Conservation (phyloP, 768 basidiomycete species). For the Rhodotorula taiwanensis region DNA sequence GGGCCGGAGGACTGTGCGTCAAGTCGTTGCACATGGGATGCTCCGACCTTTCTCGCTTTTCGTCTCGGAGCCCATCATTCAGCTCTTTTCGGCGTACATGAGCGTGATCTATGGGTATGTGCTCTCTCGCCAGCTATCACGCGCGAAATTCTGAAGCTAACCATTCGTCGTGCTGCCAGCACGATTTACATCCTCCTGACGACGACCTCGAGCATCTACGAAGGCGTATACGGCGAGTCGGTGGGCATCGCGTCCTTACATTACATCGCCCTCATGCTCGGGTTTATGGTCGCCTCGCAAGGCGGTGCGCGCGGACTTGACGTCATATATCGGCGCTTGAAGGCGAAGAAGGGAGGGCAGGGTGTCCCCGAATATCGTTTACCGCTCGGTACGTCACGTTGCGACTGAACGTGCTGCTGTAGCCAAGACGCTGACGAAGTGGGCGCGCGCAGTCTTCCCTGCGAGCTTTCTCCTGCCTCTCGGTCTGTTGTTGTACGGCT, state of each 20-base stretch:
- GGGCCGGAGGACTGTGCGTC: slow-evolving; percentile 27
- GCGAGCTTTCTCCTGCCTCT: slow-evolving; percentile 53
- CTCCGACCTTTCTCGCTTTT: slow-evolving; percentile 65
- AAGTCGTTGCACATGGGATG: slow-evolving; percentile 54
- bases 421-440: slow-evolving; percentile 9
- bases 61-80: slow-evolving; percentile 13
- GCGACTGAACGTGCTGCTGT: background rate
- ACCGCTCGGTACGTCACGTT: background rate
- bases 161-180: background rate
- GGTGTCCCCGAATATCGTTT: slow-evolving; percentile 54
- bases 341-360: slow-evolving; percentile 53
- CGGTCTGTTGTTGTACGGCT: slow-evolving; percentile 64
- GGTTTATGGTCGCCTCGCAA: slow-evolving; percentile 52
- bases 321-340: slow-evolving; percentile 52
- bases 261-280: slow-evolving; percentile 61
- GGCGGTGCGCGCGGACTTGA: slow-evolving; percentile 53
- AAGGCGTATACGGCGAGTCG: slow-evolving; percentile 50
- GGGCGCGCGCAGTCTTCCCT: slow-evolving; percentile 20
- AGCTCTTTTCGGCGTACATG: slow-evolving; percentile 59
- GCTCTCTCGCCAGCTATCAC: background rate
- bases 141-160: too few relatives aligned
- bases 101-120: slow-evolving; percentile 59
- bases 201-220: slow-evolving; percentile 38
- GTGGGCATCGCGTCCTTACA: slow-evolving; percentile 60
- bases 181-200: slow-evolving; percentile 37